A percentile compares a stretch with the other conserved stretches of the same genome.
Conservation (phyloP, 257 asterid species). For the Solanum commersonii region DNA sequence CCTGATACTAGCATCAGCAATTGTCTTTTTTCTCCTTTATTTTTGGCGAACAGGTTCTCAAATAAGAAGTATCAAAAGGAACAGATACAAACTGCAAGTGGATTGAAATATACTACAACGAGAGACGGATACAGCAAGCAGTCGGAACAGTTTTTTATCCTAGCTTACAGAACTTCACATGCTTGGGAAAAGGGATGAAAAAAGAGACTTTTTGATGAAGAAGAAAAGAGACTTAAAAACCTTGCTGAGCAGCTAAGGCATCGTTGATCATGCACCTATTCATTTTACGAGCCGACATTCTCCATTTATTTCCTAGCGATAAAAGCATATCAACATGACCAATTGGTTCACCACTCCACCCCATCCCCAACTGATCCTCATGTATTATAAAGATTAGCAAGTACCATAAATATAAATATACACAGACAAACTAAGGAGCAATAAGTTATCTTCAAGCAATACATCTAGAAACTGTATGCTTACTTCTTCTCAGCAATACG, state of each 20-base stretch:
- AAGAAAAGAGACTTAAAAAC: not conserved
- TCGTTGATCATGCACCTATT: not conserved
- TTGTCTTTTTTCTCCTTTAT: not conserved
- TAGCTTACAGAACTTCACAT: not conserved
- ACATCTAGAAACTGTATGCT: not conserved
- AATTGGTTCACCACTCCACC: not conserved
- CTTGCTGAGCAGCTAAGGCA: not conserved
- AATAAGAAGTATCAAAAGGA: not conserved
- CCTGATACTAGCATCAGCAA: not conserved
- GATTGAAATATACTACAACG: not conserved
- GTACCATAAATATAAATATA: not conserved
- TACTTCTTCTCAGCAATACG: slow-evolving; percentile 48
- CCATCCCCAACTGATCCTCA: not conserved
- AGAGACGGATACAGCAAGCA: not conserved
- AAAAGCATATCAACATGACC: not conserved
- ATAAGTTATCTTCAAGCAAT: not conserved
- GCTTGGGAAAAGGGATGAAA: not conserved
- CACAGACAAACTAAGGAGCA: not conserved
- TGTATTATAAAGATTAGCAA: not conserved
- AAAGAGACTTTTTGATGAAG: not conserved
- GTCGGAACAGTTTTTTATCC: not conserved
- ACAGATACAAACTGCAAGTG: not conserved
- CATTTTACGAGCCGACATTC: not conserved
- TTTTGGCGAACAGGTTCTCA: not conserved
- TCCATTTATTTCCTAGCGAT: not conserved